Evolutionary conservation across 768 basidiomycete genomes (phyloP).

Genomic region (Lentinula sp.): DNA sequence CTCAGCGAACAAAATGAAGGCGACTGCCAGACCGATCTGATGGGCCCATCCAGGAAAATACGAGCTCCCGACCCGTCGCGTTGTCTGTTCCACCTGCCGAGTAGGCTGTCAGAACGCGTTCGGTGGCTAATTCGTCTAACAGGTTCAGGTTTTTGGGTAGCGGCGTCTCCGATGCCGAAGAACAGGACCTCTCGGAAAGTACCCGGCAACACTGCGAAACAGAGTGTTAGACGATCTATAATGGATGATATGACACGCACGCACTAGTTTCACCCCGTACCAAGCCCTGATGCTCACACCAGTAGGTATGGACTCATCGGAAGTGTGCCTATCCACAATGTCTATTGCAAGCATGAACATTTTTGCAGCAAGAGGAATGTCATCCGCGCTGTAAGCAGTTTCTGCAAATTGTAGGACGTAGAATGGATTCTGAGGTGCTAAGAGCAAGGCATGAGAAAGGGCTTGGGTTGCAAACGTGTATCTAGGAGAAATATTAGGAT

Average conservation of each 20-base stretch:
- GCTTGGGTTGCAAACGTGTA: constrained; percentile 70
- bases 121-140: constrained; percentile 69
- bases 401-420: constrained; percentile 82
- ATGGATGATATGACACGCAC: constrained; percentile 16
- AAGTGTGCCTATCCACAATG: constrained; percentile 59
- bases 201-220: constrained; percentile 48
- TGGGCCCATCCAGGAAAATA: constrained; percentile 36
- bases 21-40: background rate
- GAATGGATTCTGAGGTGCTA: constrained; percentile 84
- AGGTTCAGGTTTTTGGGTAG: constrained; percentile 50
- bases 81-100: constrained; percentile 34
- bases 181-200: constrained; percentile 35
- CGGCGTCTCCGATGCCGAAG: constrained; percentile 53
- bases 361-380: constrained; percentile 71
- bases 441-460: constrained; percentile 73
- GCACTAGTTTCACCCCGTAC: constrained; percentile 78
- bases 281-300: constrained; percentile 67
- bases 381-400: constrained; percentile 76
- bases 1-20: background rate
- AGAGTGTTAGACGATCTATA: constrained; percentile 5
- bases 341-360: constrained; percentile 76
- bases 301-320: constrained; percentile 51
- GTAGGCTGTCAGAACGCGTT: constrained; percentile 61
- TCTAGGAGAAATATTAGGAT: constrained; percentile 28
- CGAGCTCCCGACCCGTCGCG: constrained; percentile 35